Percentiles rank a stretch among this genome's conserved stretches.
phyloP scores from a whole-genome alignment of 306 rosid genomes.

The Boehmeria nivea region DNA sequence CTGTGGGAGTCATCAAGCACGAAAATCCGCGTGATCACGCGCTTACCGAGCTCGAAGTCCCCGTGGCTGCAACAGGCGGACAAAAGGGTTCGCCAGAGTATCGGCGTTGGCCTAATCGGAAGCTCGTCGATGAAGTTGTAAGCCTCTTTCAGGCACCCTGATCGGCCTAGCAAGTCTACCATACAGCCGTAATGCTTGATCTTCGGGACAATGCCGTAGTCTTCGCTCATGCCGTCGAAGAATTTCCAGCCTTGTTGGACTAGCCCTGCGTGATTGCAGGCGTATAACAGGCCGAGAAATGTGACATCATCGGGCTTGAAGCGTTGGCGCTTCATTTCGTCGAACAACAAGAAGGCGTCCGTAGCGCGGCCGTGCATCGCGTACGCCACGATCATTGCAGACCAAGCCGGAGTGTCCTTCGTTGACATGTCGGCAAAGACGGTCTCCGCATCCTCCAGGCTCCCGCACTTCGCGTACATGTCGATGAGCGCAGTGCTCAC shows the following conservation, averaged over 20 bases:
- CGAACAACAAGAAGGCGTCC: slow-evolving; percentile 47
- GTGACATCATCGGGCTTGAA: slow-evolving; percentile 71
- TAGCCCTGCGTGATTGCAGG: slow-evolving; percentile 78
- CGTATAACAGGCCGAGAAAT: slow-evolving; percentile 61
- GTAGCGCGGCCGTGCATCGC: slow-evolving; percentile 74
- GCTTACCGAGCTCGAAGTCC: slow-evolving; percentile 66
- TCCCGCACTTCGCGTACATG: slow-evolving; percentile 83
- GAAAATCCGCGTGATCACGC: slow-evolving; percentile 45
- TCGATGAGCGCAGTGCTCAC: slow-evolving; percentile 81
- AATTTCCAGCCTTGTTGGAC: slow-evolving; percentile 58
- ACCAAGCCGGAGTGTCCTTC: slow-evolving; percentile 73
- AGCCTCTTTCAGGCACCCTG: slow-evolving; percentile 64
- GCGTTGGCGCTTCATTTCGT: slow-evolving; percentile 55
- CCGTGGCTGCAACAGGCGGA: slow-evolving; percentile 66
- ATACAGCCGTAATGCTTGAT: slow-evolving; percentile 85
- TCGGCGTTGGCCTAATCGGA: slow-evolving; percentile 59
- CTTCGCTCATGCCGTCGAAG: slow-evolving; percentile 51
- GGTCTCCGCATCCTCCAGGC: slow-evolving; percentile 53
- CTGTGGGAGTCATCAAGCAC: slow-evolving; percentile 75
- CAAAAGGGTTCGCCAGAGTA: slow-evolving; percentile 76
- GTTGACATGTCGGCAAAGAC: slow-evolving; percentile 51
- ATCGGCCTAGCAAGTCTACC: slow-evolving; percentile 81
- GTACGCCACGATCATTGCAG: slow-evolving; percentile 64
- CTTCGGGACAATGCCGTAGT: slow-evolving; percentile 53
- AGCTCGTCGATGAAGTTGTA: slow-evolving; percentile 56